Evolutionary conservation across 176 grass and related monocot genomes (phyloP).

Genomic region (Carex scoparia): DNA sequence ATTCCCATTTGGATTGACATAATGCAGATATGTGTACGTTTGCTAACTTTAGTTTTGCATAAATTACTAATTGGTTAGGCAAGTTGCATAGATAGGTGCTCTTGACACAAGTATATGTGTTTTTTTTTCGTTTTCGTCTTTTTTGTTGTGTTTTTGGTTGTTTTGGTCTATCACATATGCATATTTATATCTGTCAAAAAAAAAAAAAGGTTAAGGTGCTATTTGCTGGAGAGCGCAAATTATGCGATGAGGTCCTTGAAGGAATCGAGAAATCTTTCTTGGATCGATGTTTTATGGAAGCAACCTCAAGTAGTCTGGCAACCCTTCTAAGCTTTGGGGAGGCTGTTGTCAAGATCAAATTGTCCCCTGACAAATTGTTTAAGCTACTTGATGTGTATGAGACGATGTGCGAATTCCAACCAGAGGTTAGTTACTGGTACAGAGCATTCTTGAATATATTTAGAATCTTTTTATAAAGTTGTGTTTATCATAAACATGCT

Average conservation of each 20-base stretch:
- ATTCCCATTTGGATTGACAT: conserved; percentile 43
- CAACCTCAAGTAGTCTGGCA: no score
- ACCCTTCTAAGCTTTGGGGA: conserved; percentile 52
- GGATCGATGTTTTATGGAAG: no score
- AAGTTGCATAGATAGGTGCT: no score
- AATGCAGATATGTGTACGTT: conserved; percentile 47
- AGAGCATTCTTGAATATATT: neutral
- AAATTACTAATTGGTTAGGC: neutral
- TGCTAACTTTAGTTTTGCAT: neutral
- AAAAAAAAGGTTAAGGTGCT: conserved; percentile 51
- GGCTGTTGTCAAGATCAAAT: conserved; percentile 48
- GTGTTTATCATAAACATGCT: neutral
- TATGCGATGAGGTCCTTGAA: conserved; percentile 58
- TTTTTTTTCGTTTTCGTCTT: no score
- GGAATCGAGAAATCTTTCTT: conserved; percentile 32
- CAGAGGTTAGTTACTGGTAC: conserved; percentile 39
- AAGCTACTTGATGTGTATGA: conserved; percentile 61
- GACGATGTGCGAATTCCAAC: conserved; percentile 44
- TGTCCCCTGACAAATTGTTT: conserved; percentile 44
- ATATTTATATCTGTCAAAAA: neutral
- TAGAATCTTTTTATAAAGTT: neutral
- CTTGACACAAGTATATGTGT: neutral
- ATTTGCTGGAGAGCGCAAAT: conserved; percentile 44
- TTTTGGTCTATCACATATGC: no score
- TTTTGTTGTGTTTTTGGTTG: no score